A percentile compares a stretch with the other conserved stretches of the same genome.
Evolutionary conservation across 495 filamentous ascomycete genomes (phyloP).

Genomic region (Daldinia caldariorum): DNA sequence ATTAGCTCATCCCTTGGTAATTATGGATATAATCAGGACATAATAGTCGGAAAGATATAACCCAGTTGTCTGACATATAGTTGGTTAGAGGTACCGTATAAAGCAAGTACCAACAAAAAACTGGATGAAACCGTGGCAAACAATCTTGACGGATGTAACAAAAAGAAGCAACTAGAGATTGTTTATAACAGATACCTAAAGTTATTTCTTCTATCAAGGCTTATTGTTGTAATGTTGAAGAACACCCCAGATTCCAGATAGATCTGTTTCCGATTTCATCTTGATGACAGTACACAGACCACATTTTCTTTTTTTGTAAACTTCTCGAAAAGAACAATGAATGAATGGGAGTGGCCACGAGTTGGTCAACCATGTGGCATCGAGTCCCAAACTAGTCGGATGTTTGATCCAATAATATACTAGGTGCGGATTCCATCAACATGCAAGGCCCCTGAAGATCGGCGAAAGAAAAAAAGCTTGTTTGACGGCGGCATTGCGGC

Average conservation of each 20-base stretch:
- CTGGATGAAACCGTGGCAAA: neutral
- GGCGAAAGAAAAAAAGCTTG: neutral
- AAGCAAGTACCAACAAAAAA: neutral
- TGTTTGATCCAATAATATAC: slow-evolving; percentile 6
- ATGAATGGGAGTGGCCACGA: neutral
- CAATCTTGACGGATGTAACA: neutral
- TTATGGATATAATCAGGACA: neutral
- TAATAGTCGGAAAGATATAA: neutral
- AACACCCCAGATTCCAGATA: neutral
- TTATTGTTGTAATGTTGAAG: neutral
- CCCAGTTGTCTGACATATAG: neutral
- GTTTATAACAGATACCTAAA: neutral
- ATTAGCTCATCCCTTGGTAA: neutral
- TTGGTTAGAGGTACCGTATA: neutral
- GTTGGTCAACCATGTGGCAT: neutral
- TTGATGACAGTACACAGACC: neutral
- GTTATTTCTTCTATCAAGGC: neutral
- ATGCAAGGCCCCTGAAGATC: slow-evolving; percentile 7
- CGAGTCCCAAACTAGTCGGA: slow-evolving; percentile 1
- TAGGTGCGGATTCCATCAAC: neutral
- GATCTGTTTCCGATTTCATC: slow-evolving; percentile 2
- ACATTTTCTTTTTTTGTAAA: neutral
- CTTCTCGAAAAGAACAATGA: slow-evolving; percentile 1
- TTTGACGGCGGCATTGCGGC: slow-evolving; percentile 3
- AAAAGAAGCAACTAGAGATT: neutral